These are phyloP conservation scores for Tritrichomonas foetus DNA, from an alignment of 208 protist species.

Conservation along the genomic window DNA sequence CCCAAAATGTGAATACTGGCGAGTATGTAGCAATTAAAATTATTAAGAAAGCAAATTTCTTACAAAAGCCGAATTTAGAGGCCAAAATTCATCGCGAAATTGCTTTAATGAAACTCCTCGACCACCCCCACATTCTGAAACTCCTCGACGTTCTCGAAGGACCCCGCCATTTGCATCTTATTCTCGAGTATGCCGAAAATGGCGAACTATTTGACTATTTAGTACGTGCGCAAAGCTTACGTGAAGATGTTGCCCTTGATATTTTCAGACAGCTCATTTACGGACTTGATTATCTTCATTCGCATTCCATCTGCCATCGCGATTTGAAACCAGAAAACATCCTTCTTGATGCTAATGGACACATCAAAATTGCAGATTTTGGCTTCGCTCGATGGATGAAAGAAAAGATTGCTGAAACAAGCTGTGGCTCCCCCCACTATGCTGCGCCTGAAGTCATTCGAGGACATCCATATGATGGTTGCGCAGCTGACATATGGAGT, in stretches of 20 bases:
- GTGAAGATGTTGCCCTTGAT: slow-evolving; percentile 69
- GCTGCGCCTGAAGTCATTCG: slow-evolving; percentile 75
- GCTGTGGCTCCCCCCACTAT: slow-evolving; percentile 77
- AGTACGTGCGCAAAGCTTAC: slow-evolving; percentile 74
- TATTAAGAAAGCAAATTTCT: background rate
- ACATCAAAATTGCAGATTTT: slow-evolving; percentile 46
- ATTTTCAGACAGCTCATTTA: slow-evolving; percentile 63
- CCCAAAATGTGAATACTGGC: background rate
- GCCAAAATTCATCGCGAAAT: slow-evolving; percentile 36
- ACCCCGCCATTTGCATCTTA: background rate
- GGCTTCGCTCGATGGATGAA: slow-evolving; percentile 65
- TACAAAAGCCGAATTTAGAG: slow-evolving; percentile 23
- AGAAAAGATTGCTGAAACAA: slow-evolving; percentile 72
- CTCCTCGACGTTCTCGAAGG: slow-evolving; percentile 17
- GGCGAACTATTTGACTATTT: slow-evolving; percentile 99
- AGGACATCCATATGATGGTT: slow-evolving; percentile 67
- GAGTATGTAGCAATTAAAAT: slow-evolving; percentile 23
- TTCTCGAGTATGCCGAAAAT: slow-evolving; percentile 84
- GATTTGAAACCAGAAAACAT: slow-evolving; percentile 48
- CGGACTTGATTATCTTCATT: slow-evolving; percentile 40
- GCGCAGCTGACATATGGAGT: slow-evolving; percentile 57
- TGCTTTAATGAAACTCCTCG: background rate
- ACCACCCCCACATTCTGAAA: slow-evolving; percentile 15
- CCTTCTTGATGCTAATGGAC: slow-evolving; percentile 32
- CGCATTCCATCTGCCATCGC: slow-evolving; percentile 1